Percentiles rank a stretch among this genome's conserved stretches.
Conservation (phyloP, 768 basidiomycete genomes). For the Pleurotus giganteus region DNA sequence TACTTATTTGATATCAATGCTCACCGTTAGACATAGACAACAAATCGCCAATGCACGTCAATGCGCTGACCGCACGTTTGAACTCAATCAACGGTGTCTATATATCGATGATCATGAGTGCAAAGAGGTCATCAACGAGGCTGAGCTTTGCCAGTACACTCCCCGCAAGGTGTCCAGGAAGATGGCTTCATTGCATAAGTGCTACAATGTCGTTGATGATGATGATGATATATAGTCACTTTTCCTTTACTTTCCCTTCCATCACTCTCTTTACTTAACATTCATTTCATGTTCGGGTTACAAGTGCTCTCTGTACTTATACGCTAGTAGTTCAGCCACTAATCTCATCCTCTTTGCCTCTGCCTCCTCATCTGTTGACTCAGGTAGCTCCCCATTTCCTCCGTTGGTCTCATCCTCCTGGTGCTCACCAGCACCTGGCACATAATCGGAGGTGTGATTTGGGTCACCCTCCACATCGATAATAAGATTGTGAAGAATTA, state of each 20-base stretch:
- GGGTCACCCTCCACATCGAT: constrained; percentile 28
- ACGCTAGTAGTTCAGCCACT: constrained; percentile 18
- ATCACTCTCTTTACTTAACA: constrained; percentile 4
- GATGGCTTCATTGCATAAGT: not conserved
- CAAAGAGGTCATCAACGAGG: not conserved
- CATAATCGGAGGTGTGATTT: constrained; percentile 16
- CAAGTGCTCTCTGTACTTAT: not conserved
- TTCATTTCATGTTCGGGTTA: constrained; percentile 9
- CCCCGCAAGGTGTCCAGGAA: not conserved
- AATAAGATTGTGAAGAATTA: constrained; percentile 34
- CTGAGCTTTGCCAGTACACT: not conserved
- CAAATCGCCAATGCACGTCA: not conserved
- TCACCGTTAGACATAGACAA: not conserved
- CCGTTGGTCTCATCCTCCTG: constrained; percentile 16
- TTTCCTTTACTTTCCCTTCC: not conserved
- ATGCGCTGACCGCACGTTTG: not conserved
- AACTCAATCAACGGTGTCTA: not conserved
- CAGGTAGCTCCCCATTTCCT: constrained; percentile 4
- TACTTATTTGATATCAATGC: not conserved
- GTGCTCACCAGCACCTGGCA: constrained; percentile 7
- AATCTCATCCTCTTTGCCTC: constrained; percentile 17
- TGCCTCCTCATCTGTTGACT: constrained; percentile 5
- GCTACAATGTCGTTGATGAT: not conserved
- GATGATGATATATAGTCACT: not conserved
- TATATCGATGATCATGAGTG: not conserved